A percentile compares a stretch with the other conserved stretches of the same genome.
Evolutionary conservation across 2,329 filamentous ascomycete species (phyloP).

Genomic region (Herpotrichia juniperi): DNA sequence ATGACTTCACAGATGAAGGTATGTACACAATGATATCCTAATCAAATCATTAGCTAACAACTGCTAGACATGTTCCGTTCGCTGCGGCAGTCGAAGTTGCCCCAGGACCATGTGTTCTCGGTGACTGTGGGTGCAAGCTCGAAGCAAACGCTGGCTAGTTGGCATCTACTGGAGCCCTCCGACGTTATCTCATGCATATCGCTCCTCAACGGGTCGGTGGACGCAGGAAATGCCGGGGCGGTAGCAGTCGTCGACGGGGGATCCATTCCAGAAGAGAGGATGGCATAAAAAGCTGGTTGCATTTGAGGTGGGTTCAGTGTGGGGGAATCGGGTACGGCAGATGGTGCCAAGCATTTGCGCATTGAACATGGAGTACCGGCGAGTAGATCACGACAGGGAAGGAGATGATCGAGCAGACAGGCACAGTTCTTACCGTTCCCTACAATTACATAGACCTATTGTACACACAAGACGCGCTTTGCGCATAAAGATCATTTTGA

Average conservation of each 20-base stretch:
- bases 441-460: neutral
- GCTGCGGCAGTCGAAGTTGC: constrained; percentile 64
- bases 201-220: constrained; percentile 58
- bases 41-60: constrained; percentile 12
- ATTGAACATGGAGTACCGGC: neutral
- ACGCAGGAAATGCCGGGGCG: constrained; percentile 48
- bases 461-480: neutral
- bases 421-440: neutral
- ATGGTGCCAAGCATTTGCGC: neutral
- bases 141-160: constrained; percentile 88
- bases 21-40: constrained; percentile 35
- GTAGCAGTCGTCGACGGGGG: constrained; percentile 47
- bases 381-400: neutral
- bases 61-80: constrained; percentile 79
- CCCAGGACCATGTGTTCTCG: constrained; percentile 76
- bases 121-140: constrained; percentile 91
- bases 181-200: constrained; percentile 78
- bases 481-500: neutral
- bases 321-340: neutral
- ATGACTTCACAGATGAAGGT: constrained; percentile 98
- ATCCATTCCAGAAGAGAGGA: constrained; percentile 42
- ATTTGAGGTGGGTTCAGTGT: neutral
- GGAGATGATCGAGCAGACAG: neutral
- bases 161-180: constrained; percentile 85
- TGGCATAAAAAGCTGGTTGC: constrained; percentile 9